These are phyloP conservation scores for Cryptosporidium meleagridis DNA, from an alignment of 169 alveolate genomes.

Conservation along the genomic window DNA sequence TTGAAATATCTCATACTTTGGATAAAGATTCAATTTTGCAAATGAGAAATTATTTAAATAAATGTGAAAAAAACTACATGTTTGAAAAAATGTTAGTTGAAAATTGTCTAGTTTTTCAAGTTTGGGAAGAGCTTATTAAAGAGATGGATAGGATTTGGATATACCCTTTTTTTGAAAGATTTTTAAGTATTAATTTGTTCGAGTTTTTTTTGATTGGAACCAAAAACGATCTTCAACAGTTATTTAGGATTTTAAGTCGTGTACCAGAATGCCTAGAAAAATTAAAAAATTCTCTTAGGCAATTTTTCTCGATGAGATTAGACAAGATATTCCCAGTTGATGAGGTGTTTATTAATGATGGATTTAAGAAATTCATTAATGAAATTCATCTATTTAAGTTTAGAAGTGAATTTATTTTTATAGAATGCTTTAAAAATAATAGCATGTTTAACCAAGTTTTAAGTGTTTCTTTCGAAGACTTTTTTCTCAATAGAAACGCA, in stretches of 20 bases:
- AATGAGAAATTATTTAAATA: slow-evolving; percentile 11
- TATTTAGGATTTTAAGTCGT: slow-evolving; percentile 49
- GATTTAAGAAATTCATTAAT: not conserved
- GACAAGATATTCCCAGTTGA: slow-evolving; percentile 12
- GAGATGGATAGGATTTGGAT: slow-evolving; percentile 60
- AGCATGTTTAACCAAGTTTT: slow-evolving; percentile 21
- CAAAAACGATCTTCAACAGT: slow-evolving; percentile 26
- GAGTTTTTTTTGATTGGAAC: slow-evolving; percentile 6
- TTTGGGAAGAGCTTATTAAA: slow-evolving; percentile 54
- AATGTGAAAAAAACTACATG: slow-evolving; percentile 35
- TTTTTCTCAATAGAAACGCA: slow-evolving; percentile 18
- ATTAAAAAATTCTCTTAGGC: slow-evolving; percentile 15
- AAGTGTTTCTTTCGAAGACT: slow-evolving; percentile 41
- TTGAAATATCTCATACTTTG: not conserved
- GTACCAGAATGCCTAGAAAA: slow-evolving; percentile 42
- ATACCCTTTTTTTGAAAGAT: slow-evolving; percentile 43
- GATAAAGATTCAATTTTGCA: not conserved
- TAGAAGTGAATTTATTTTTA: slow-evolving; percentile 36
- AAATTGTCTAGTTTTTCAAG: slow-evolving; percentile 8
- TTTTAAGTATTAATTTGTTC: not conserved
- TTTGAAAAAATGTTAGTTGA: slow-evolving; percentile 52
- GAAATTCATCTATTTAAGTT: not conserved
- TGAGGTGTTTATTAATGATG: not conserved
- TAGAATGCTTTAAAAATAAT: slow-evolving; percentile 27
- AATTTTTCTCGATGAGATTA: not conserved